Evolutionary conservation across 371 early-diverging fungal species (phyloP), one percentile per base, ranked within the genome.

Genomic region (Quaeritorhiza haematococci): DNA sequence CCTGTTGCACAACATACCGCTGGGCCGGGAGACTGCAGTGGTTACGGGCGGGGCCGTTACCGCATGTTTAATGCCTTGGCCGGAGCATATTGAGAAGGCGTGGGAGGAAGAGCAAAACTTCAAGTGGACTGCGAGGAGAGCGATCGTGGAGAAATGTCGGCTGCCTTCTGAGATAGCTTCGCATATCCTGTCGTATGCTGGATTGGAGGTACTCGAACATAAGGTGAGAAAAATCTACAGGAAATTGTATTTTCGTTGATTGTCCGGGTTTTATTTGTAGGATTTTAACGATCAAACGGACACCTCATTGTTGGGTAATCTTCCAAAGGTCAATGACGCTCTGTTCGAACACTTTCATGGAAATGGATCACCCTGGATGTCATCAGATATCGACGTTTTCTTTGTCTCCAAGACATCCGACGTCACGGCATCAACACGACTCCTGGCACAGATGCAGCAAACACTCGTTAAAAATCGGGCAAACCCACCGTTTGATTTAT

Each of bases 51-150:
- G 66, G 46, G 56, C 66, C 13, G 58, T 65, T 3, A 29, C 62
- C 21, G 66, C 66, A 13, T 65, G 66, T 43, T 32, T 65, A 5
- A 58, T 19, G 42, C 66, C 66, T 4, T 65, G 66, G 66, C 66
- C 66, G 26, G 13, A 3, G n/a, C 45, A 55, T 19, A 24, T 65
- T 29, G 21, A 17, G 5, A 13, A 52, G 13, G 46, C 50, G 1
- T 65, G 49, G 19, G 13, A 21, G 10, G 32, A 23, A 42, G 66
- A 65, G 42, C 0, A 43, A n/a, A 8, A 19, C 13, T 13, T 38
- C 38, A 19, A 13, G 38, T 38, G 19, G 13, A 13, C 19, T 38
- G 38, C 19, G 6, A 52, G 34, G 48, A 5, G 34, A 15, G 17
- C 23, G 7, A 43, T 64, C 6, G 10, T 58, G 5, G 33, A 28